A percentile compares a stretch with the other conserved stretches of the same genome.
phyloP scores from a whole-genome alignment of 495 filamentous ascomycete genomes.

The Podospora australis region DNA sequence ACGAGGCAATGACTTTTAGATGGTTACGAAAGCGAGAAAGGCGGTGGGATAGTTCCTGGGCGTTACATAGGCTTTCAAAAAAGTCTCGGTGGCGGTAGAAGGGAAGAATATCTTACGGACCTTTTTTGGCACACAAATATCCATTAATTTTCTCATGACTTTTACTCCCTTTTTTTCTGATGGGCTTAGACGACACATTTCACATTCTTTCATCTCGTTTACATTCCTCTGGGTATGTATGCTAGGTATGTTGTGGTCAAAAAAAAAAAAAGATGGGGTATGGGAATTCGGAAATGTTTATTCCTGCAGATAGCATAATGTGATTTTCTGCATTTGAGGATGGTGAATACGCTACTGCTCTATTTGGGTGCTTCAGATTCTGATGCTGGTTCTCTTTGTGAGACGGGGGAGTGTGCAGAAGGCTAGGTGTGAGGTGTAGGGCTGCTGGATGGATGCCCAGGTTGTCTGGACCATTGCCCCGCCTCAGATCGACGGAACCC shows the following conservation, averaged over 20 bases:
- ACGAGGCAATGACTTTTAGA: constrained; percentile 27
- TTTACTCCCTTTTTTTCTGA: constrained; percentile 6
- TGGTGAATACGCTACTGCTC: too few species aligned
- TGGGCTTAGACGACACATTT: constrained; percentile 15
- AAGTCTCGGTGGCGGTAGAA: constrained; percentile 23
- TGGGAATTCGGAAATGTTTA: constrained; percentile 27
- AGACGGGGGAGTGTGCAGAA: too few species aligned
- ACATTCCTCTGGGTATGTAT: constrained; percentile 33
- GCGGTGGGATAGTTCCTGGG: constrained; percentile 25
- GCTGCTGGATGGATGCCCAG: too few species aligned
- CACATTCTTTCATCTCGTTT: constrained; percentile 23
- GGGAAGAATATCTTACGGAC: constrained; percentile 23
- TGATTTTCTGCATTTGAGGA: too few species aligned
- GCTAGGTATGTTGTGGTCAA: constrained; percentile 27
- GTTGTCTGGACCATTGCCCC: too few species aligned
- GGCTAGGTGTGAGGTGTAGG: too few species aligned
- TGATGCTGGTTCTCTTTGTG: too few species aligned
- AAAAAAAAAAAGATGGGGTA: constrained; percentile 19
- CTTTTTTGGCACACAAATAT: constrained; percentile 26
- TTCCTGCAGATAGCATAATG: too few species aligned
- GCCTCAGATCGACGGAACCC: too few species aligned
- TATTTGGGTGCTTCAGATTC: too few species aligned
- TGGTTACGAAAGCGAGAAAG: constrained; percentile 27
- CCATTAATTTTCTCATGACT: constrained; percentile 30
- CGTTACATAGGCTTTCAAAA: constrained; percentile 26